Evolutionary conservation across 192 early-diverging fungal species (phyloP).

Genomic region (Chytriomyces sp.): DNA sequence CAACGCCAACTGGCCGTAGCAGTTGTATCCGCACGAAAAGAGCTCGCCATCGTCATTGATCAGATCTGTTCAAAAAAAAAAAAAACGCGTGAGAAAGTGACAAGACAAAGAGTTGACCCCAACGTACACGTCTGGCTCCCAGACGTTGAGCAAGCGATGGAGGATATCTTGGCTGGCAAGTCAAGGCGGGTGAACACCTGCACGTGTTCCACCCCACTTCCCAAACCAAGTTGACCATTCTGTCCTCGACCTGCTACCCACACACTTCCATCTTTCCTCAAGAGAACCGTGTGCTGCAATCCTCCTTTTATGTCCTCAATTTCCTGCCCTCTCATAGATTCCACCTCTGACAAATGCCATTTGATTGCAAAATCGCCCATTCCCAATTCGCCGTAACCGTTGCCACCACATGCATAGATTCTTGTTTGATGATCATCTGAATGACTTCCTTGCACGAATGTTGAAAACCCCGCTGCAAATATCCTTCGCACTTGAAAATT

Average conservation of each 20-base stretch:
- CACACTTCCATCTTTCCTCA: constrained; percentile 24
- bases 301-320: constrained; percentile 30
- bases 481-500: not conserved
- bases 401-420: constrained; percentile 36
- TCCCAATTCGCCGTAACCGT: constrained; percentile 37
- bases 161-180: not conserved
- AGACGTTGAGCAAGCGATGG: constrained; percentile 15
- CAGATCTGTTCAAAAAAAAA: not conserved
- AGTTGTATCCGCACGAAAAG: constrained; percentile 26
- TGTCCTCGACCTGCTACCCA: constrained; percentile 35
- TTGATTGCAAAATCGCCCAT: constrained; percentile 1
- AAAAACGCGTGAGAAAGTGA: not conserved
- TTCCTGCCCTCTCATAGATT: not conserved
- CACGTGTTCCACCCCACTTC: not conserved
- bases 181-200: constrained; percentile 2
- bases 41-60: constrained; percentile 1
- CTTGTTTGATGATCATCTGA: not conserved
- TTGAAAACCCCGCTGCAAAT: constrained; percentile 23
- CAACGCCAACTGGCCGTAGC: constrained; percentile 36
- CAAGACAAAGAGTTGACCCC: not conserved
- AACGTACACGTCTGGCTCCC: constrained; percentile 19
- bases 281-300: constrained; percentile 31
- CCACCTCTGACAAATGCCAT: constrained; percentile 4
- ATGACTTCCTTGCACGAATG: constrained; percentile 7
- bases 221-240: constrained; percentile 32